Conservation (phyloP, 1,284 basidiomycete genomes). For the Cryptococcus sp. region DNA sequence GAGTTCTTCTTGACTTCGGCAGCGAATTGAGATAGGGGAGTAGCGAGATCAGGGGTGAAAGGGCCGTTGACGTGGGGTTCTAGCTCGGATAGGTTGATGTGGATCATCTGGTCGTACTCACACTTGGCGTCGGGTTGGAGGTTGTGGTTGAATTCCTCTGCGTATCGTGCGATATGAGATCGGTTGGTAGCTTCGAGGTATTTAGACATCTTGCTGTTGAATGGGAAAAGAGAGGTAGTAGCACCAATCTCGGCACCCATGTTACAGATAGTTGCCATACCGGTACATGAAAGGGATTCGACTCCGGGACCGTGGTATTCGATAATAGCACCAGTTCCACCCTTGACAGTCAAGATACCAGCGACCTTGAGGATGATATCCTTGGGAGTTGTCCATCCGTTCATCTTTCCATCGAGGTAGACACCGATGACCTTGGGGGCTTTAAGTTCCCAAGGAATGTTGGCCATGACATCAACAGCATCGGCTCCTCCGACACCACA, state of each 20-base stretch:
- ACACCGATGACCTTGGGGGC: constrained; percentile 88
- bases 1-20: constrained; percentile 76
- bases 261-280: constrained; percentile 89
- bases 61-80: constrained; percentile 97
- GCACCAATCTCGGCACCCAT: constrained; percentile 99
- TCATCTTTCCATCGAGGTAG: constrained; percentile 81
- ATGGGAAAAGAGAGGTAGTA: constrained; percentile 96
- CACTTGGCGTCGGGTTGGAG: constrained; percentile 81
- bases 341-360: constrained; percentile 91
- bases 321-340: constrained; percentile 92
- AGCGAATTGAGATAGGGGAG: constrained; percentile 91
- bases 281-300: constrained; percentile 85
- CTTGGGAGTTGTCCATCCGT: constrained; percentile 93
- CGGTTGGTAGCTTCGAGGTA: constrained; percentile 92
- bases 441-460: constrained; percentile 97
- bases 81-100: constrained; percentile 85
- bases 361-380: constrained; percentile 93
- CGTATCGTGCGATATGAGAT: constrained; percentile 81
- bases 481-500: constrained; percentile 99
- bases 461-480: constrained; percentile 97
- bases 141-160: constrained; percentile 86
- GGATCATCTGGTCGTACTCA: constrained; percentile 94
- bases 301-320: constrained; percentile 99
- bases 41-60: constrained; percentile 95
- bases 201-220: constrained; percentile 79